Conservation (phyloP, 2,329 filamentous ascomycete genomes). For the Grosmannia penicillata region DNA sequence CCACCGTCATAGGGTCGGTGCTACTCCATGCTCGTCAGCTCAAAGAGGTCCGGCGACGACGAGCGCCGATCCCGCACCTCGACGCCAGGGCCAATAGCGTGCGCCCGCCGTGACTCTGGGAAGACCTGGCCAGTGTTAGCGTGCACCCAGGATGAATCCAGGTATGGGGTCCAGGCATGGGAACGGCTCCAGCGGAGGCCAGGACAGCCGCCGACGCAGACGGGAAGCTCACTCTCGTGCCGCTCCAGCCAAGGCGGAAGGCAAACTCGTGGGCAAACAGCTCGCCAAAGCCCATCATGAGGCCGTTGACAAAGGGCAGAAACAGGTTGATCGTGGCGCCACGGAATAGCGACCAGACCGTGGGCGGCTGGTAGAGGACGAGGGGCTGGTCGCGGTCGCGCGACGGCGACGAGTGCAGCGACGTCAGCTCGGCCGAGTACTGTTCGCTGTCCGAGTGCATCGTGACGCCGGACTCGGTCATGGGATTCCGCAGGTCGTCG, state of each 20-base stretch:
- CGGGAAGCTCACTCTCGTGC: conserved; percentile 57
- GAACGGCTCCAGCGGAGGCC: too few species aligned
- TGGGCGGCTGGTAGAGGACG: conserved; percentile 80
- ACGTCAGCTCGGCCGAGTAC: conserved; percentile 52
- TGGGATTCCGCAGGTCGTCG: conserved; percentile 33
- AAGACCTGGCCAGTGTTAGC: conserved; percentile 30
- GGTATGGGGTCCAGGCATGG: too few species aligned
- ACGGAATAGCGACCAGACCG: conserved; percentile 69
- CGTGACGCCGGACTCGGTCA: conserved; percentile 60
- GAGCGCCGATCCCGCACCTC: conserved; percentile 58
- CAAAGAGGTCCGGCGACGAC: conserved; percentile 28
- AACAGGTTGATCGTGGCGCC: conserved; percentile 93
- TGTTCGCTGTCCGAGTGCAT: conserved; percentile 74
- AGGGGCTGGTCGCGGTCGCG: conserved; percentile 37
- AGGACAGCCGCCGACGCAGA: neutral
- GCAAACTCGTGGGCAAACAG: conserved; percentile 92
- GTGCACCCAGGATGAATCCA: too few species aligned
- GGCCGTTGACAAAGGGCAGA: conserved; percentile 87
- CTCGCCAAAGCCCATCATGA: conserved; percentile 97
- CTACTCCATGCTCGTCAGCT: neutral
- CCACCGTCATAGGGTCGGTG: too few species aligned
- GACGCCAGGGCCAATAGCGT: conserved; percentile 66
- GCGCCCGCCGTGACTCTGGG: conserved; percentile 41
- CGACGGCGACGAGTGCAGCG: conserved; percentile 35
- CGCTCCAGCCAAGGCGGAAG: conserved; percentile 83